phyloP scores from a whole-genome alignment of 139 green algal genomes.

The Cymbomonas tetramitiformis region DNA sequence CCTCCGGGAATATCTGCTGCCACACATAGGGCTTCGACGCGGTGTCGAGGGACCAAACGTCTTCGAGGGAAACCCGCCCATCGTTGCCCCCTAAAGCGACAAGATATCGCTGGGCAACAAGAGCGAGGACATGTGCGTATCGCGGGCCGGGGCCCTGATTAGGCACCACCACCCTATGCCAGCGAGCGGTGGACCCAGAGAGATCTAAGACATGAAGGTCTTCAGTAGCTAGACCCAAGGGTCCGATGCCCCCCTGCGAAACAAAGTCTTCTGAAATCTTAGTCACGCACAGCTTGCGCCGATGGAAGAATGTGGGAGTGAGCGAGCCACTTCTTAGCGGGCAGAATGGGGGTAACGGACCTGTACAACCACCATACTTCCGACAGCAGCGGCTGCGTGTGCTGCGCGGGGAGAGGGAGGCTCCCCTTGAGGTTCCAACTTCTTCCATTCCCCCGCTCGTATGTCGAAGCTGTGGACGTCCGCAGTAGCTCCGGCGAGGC shows the following conservation, averaged over 20 bases:
- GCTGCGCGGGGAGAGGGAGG: conserved; percentile 77
- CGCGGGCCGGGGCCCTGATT: conserved; percentile 73
- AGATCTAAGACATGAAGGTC: conserved; percentile 98
- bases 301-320: too few relatives aligned
- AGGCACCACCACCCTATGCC: conserved; percentile 89
- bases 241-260: conserved; percentile 89
- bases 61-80: conserved; percentile 44
- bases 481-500: conserved; percentile 75
- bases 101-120: conserved; percentile 93
- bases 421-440: conserved; percentile 63
- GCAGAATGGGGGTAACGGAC: too few relatives aligned
- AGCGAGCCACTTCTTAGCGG: too few relatives aligned
- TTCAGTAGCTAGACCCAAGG: conserved; percentile 76
- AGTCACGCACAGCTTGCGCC: too few relatives aligned
- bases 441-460: conserved; percentile 51
- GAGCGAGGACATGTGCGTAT: conserved; percentile 86
- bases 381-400: conserved; percentile 89
- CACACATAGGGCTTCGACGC: conserved; percentile 97
- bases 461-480: conserved; percentile 89
- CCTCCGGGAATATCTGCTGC: conserved; percentile 21
- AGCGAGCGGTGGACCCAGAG: conserved; percentile 61
- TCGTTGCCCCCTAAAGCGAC: conserved; percentile 94
- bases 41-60: conserved; percentile 92
- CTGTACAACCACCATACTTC: conserved; percentile 94
- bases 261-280: too few relatives aligned